Evolutionary conservation across 495 filamentous ascomycete species (phyloP).

Genomic region (Talaromyces wortmannii): DNA sequence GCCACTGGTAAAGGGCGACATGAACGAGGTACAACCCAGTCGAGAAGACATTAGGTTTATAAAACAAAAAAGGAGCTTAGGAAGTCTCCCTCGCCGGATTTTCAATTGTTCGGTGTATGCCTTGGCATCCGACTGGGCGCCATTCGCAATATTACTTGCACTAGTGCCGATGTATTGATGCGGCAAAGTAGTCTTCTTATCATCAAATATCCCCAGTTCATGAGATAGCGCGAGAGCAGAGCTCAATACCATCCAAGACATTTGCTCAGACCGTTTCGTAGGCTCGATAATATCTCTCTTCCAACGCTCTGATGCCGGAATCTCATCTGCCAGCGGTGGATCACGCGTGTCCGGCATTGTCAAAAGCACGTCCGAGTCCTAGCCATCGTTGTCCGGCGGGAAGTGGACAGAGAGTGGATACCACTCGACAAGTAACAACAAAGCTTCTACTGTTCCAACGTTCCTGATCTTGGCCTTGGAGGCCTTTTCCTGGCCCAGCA

Average conservation of each 20-base stretch:
- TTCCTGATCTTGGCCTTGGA: slow-evolving; percentile 20
- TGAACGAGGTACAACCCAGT: slow-evolving; percentile 27
- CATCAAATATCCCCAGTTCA: slow-evolving; percentile 28
- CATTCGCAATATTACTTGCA: slow-evolving; percentile 2
- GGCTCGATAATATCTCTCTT: slow-evolving; percentile 28
- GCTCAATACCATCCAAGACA: slow-evolving; percentile 37
- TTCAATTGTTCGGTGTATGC: slow-evolving; percentile 16
- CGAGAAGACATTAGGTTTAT: slow-evolving; percentile 26
- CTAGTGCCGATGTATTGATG: background rate
- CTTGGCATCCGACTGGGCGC: slow-evolving; percentile 9
- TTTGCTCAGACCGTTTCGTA: slow-evolving; percentile 28
- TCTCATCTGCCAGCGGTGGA: slow-evolving; percentile 11
- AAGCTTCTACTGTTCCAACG: slow-evolving; percentile 30
- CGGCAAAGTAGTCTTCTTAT: too few species aligned
- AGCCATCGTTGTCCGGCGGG: slow-evolving; percentile 26
- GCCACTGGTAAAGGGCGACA: slow-evolving; percentile 6
- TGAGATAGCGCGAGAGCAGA: slow-evolving; percentile 29
- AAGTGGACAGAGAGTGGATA: slow-evolving; percentile 31
- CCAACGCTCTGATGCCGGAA: slow-evolving; percentile 17
- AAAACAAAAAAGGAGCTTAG: slow-evolving; percentile 27
- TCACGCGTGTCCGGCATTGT: slow-evolving; percentile 13
- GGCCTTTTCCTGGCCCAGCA: slow-evolving; percentile 29
- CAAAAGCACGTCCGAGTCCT: slow-evolving; percentile 19
- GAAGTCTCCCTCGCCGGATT: slow-evolving; percentile 17
- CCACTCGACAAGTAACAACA: slow-evolving; percentile 35